Percentiles rank a stretch among this genome's conserved stretches.
Conservation (phyloP, 306 rosid species). For the Ammopiptanthus mongolicus region DNA sequence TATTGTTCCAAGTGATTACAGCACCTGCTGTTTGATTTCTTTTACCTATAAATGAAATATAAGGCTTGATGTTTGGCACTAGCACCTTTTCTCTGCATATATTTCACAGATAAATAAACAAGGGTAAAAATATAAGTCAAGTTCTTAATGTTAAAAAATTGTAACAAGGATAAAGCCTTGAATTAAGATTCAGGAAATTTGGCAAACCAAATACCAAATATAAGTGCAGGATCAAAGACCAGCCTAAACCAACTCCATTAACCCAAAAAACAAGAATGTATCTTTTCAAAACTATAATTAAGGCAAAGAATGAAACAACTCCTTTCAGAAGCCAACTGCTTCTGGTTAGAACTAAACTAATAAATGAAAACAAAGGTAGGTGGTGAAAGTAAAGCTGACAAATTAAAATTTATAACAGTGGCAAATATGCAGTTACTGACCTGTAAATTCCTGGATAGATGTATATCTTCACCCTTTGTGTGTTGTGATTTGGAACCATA, state of each 20-base stretch:
- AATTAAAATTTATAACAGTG: neutral
- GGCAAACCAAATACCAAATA: neutral
- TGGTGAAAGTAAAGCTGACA: neutral
- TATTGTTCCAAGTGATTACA: slow-evolving; percentile 70
- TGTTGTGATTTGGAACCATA: slow-evolving; percentile 59
- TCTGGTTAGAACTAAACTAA: neutral
- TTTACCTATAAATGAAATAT: slow-evolving; percentile 72
- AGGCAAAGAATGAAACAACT: neutral
- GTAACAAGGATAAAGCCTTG: neutral
- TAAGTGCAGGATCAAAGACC: neutral
- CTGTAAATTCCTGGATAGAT: slow-evolving; percentile 88
- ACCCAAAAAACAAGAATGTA: neutral
- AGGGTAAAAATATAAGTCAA: neutral
- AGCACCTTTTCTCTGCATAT: slow-evolving; percentile 74
- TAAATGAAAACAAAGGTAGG: neutral
- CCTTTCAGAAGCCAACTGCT: neutral
- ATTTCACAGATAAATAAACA: neutral
- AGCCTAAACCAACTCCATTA: neutral
- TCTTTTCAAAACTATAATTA: neutral
- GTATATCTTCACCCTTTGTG: slow-evolving; percentile 59
- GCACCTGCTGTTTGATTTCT: slow-evolving; percentile 31
- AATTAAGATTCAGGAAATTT: neutral
- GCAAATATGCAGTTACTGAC: slow-evolving; percentile 14
- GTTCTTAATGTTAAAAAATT: neutral
- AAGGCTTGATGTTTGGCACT: slow-evolving; percentile 69